phyloP scores from a whole-genome alignment of 2,329 filamentous ascomycete species.

The Meredithiella fracta region DNA sequence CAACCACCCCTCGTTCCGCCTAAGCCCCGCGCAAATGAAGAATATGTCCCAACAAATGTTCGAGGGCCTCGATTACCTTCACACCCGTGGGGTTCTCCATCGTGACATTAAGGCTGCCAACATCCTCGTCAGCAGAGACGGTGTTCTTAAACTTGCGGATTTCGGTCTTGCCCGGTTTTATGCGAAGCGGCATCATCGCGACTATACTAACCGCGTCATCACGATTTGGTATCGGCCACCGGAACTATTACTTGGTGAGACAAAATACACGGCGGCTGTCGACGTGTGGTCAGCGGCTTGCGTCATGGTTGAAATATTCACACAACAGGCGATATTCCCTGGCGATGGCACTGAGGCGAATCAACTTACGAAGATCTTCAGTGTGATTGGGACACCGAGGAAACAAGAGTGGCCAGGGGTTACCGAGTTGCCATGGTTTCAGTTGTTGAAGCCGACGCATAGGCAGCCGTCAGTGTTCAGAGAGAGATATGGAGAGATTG shows the following conservation, averaged over 20 bases:
- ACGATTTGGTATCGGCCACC: conserved; percentile 96
- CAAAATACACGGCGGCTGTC: conserved; percentile 73
- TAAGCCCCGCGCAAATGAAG: conserved; percentile 78
- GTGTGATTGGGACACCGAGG: conserved; percentile 74
- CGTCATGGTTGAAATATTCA: conserved; percentile 93
- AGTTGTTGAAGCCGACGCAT: conserved; percentile 65
- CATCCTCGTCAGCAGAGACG: conserved; percentile 80
- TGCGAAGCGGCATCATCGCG: conserved; percentile 72
- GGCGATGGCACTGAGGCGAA: conserved; percentile 92
- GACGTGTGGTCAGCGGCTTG: conserved; percentile 97
- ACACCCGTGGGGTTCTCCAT: conserved; percentile 83
- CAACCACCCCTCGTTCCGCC: conserved; percentile 81
- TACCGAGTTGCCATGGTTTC: conserved; percentile 93
- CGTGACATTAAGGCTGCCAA: conserved; percentile 98
- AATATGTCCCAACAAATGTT: conserved; percentile 86
- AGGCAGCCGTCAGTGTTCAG: conserved; percentile 60
- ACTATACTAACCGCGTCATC: conserved; percentile 97
- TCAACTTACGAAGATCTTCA: conserved; percentile 94
- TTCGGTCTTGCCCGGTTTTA: conserved; percentile 95
- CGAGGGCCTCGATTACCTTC: conserved; percentile 82
- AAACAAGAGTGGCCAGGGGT: conserved; percentile 74
- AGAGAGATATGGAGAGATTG: conserved; percentile 61
- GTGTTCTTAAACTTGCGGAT: conserved; percentile 81
- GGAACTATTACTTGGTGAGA: conserved; percentile 79
- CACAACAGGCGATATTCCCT: conserved; percentile 80